Base-by-base conservation (phyloP, 2,329 filamentous ascomycete species). In the Phialophora tarda region DNA sequence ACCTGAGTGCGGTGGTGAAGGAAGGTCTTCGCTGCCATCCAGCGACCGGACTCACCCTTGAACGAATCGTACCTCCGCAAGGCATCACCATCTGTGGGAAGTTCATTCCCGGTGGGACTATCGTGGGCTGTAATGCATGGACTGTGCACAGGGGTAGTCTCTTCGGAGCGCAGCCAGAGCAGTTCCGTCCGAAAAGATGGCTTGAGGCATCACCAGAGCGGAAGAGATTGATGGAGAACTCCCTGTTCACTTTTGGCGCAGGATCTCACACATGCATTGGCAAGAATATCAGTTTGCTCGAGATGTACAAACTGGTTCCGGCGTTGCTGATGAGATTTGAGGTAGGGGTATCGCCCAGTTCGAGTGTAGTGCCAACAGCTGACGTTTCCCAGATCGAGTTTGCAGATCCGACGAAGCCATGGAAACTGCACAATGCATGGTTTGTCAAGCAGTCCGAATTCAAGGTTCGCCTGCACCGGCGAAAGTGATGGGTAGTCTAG, bases 121-220 rank as follows among this genome's bases (percentile, higher is more conserved):
- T 64, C 6, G 66, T 70, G 1, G 68, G 66, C 51, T 59, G 65
- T 30, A 70, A 63, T 62, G 64, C 67, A 2, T 81, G 80, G 76
- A 79, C 81, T 0, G 64, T 82, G 0, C 80, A 83, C 26, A 74
- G 75, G 21, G 75, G 82, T 54, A 70, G 71, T 0, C 73, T 83
- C 4, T 84, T 80, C 59, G 76, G 77, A 74, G 24, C 64, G 4
- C 65, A 81, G 32, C 73, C 78, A 0, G 77, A 78, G 11, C 69
- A 72, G 0, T 84, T 77, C 74, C 0, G 93, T 85, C 75, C 78
- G 86, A 14, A 90, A 90, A 0, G 90, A 92, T 77, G 77, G 90
- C 51, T 93, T 89, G 83, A 73, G 82, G 10, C 57, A 34, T 62
- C 59, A n/a, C 17, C 51, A 0, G 77, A 77, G 4, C 78, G 81